Percentiles rank a stretch among this genome's conserved stretches.
Evolutionary conservation across 768 basidiomycete genomes (phyloP).

Genomic region (Termitomyces sp.): DNA sequence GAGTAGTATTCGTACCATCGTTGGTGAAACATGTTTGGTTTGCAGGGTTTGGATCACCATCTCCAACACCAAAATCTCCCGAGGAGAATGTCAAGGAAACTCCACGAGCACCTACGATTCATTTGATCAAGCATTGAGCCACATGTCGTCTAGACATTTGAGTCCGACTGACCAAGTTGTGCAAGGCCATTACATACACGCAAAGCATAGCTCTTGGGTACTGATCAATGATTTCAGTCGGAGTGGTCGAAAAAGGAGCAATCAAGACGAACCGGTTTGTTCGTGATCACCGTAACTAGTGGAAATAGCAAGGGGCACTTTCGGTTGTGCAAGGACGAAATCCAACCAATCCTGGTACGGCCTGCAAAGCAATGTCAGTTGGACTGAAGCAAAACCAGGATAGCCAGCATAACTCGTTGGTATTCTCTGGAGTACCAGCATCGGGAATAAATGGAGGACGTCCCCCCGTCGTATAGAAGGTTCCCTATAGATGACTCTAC

Average conservation of each 20-base stretch:
- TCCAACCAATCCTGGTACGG: slow-evolving; percentile 49
- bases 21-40: slow-evolving; percentile 54
- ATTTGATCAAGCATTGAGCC: neutral
- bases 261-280: slow-evolving; percentile 42
- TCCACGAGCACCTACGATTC: slow-evolving; percentile 51
- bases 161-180: slow-evolving; percentile 41
- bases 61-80: slow-evolving; percentile 71
- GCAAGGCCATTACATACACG: slow-evolving; percentile 58
- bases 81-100: slow-evolving; percentile 59
- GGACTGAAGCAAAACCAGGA: neutral
- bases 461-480: slow-evolving; percentile 59
- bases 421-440: slow-evolving; percentile 24
- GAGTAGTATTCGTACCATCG: slow-evolving; percentile 44
- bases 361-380: slow-evolving; percentile 7
- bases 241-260: neutral
- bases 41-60: slow-evolving; percentile 43
- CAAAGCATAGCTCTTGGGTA: slow-evolving; percentile 48
- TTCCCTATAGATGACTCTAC: slow-evolving; percentile 26
- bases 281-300: slow-evolving; percentile 70
- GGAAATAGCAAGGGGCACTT: slow-evolving; percentile 53
- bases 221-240: slow-evolving; percentile 20
- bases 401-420: slow-evolving; percentile 28
- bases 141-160: no score
- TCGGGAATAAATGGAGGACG: slow-evolving; percentile 53
- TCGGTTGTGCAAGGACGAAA: slow-evolving; percentile 37